Percentiles rank a stretch among this genome's conserved stretches.
phyloP scores from a whole-genome alignment of 78 protist species.

The Capsaspora owczarzaki region DNA sequence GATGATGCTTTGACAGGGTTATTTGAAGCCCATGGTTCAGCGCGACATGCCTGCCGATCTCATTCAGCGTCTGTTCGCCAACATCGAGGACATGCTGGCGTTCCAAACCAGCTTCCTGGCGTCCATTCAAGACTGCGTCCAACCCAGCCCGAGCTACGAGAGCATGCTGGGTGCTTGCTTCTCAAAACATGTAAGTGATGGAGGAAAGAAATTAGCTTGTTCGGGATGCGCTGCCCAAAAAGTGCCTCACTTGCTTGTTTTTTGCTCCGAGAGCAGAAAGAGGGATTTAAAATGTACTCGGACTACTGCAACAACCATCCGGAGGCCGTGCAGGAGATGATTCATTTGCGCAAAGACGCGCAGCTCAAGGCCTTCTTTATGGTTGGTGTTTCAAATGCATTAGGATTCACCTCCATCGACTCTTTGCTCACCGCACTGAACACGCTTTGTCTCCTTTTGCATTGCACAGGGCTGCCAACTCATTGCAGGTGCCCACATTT shows the following conservation, averaged over 20 bases:
- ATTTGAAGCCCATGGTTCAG: neutral
- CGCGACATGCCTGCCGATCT: neutral
- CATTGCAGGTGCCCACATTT: neutral
- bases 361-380: neutral
- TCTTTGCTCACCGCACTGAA: neutral
- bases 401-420: neutral
- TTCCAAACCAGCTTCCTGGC: neutral
- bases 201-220: neutral
- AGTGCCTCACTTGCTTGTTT: neutral
- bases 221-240: neutral
- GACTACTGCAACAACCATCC: conserved; percentile 2
- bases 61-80: neutral
- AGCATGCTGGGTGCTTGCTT: neutral
- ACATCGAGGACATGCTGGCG: neutral
- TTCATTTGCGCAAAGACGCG: neutral
- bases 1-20: neutral
- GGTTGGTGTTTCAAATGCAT: neutral
- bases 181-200: neutral
- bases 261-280: neutral
- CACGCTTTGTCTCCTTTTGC: neutral
- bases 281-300: neutral
- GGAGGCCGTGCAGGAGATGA: neutral
- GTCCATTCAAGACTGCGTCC: neutral
- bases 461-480: neutral
- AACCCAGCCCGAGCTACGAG: neutral